Base-by-base conservation (phyloP, 202 grass and related monocot species). In the Zoysia matrella region DNA sequence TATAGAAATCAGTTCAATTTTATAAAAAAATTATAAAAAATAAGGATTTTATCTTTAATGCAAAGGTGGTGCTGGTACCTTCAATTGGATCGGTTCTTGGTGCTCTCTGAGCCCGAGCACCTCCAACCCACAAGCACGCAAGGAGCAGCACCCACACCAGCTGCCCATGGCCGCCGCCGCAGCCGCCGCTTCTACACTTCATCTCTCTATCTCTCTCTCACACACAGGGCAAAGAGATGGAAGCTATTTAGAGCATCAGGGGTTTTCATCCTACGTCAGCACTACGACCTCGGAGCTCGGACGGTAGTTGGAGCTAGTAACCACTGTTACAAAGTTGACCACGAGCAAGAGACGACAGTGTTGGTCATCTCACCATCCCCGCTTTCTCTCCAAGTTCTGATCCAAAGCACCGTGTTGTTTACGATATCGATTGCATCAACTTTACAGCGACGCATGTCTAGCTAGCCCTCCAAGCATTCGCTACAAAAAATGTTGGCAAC, bases 51-150 rank as follows among this genome's bases (percentile, higher is more conserved):
- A 30, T 30, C 22, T 30, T 30, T 30, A 30, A 30, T 30, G 22
- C 22, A 30, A 30, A 30, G 22, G 22, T 30, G 22, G 22, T 15
- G 9, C 15, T 8, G 51, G 8, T 85, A 85, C 83, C 69, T 79
- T 79, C 83, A 4, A 73, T 4, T 4, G 75, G 83, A 58, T 85
- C 75, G 2, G 83, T 85, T 57, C 43, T 72, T 73, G 60, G 1
- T 30, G 75, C 7, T 65, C 43, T 50, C 41, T 84, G 82, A 6
- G 60, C 49, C 13, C 1, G 68, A 13, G 22, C 6, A 0, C 42
- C 67, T 18, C 49, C 42, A 47, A 16, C 6, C 42, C 67, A 79
- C 7, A 66, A 70, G 2, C 74, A 84, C 14, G 3, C 46, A 3
- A 85, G 12, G 41, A 78, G 18, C 49, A 78, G 16, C 74, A 78